Percentiles rank a stretch among this genome's conserved stretches.
These are phyloP conservation scores for Penicillium vulpinum DNA, from an alignment of 2,329 filamentous ascomycete genomes.

Conservation along the genomic window DNA sequence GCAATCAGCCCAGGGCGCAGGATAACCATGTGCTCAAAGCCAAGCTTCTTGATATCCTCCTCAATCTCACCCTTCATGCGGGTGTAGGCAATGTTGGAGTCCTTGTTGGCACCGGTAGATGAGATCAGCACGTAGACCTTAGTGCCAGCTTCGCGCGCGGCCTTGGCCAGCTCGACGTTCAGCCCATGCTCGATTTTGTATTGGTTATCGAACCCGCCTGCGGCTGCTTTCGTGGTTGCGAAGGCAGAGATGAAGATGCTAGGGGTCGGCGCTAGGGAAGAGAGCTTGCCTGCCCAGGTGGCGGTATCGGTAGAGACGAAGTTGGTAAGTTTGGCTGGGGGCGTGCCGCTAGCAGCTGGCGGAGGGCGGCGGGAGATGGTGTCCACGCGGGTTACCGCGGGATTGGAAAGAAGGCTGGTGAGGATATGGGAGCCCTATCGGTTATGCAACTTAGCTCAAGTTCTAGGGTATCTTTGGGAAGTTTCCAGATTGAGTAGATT, in stretches of 20 bases:
- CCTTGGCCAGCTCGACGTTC: slow-evolving; percentile 74
- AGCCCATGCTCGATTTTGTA: slow-evolving; percentile 86
- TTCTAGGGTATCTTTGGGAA: slow-evolving; percentile 6
- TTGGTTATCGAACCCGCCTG: slow-evolving; percentile 75
- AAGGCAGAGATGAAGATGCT: slow-evolving; percentile 72
- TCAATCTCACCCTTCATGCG: slow-evolving; percentile 89
- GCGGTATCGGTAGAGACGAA: slow-evolving; percentile 66
- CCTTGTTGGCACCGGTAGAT: slow-evolving; percentile 53
- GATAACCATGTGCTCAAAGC: slow-evolving; percentile 77
- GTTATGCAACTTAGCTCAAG: slow-evolving; percentile 31
- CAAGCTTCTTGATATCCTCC: slow-evolving; percentile 68
- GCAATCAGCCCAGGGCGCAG: slow-evolving; percentile 72
- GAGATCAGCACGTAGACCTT: slow-evolving; percentile 78
- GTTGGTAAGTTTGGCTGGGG: slow-evolving; percentile 63
- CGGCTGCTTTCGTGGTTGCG: slow-evolving; percentile 74
- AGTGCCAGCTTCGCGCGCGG: slow-evolving; percentile 70
- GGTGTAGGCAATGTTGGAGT: slow-evolving; percentile 55
- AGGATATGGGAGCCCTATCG: slow-evolving; percentile 73
- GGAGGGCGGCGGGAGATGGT: slow-evolving; percentile 49
- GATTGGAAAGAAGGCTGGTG: slow-evolving; percentile 46
- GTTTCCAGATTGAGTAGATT: not conserved
- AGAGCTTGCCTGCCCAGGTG: slow-evolving; percentile 66
- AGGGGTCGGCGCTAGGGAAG: slow-evolving; percentile 57
- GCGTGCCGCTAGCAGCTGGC: slow-evolving; percentile 46
- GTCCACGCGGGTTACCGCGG: slow-evolving; percentile 43